Evolutionary conservation across 1,284 basidiomycete species (phyloP).

Genomic region (Schizopora paradoxa): DNA sequence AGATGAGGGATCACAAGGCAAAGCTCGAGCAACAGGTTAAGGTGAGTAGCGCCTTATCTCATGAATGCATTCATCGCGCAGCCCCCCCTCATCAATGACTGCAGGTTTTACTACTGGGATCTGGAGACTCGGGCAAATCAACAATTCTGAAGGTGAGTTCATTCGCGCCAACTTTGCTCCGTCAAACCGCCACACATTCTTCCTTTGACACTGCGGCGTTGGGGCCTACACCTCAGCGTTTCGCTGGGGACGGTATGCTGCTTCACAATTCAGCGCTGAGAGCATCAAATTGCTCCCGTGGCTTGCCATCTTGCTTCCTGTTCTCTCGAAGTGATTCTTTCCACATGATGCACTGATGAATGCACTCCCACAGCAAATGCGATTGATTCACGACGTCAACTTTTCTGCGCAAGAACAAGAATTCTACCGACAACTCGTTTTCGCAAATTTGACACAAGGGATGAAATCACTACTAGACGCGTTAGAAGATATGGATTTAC

Average conservation of each 20-base stretch:
- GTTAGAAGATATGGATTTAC: constrained; percentile 83
- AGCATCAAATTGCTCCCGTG: not conserved
- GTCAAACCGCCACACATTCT: not conserved
- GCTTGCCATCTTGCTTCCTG: not conserved
- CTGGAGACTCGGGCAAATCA: constrained; percentile 92
- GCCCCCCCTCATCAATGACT: constrained; percentile 3
- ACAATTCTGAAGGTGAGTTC: constrained; percentile 75
- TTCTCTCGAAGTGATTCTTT: not conserved
- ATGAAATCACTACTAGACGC: constrained; percentile 80
- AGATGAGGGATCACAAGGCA: constrained; percentile 59
- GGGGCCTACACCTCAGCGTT: not conserved
- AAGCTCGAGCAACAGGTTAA: constrained; percentile 75
- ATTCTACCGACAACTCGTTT: constrained; percentile 81
- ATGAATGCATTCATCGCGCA: too few relatives aligned
- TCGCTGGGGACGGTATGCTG: not conserved
- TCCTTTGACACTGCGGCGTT: constrained; percentile 23
- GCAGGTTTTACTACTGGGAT: constrained; percentile 84
- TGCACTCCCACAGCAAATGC: constrained; percentile 67
- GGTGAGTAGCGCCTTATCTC: constrained; percentile 35
- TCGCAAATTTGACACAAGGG: constrained; percentile 85
- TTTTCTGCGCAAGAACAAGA: constrained; percentile 77
- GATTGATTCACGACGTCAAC: constrained; percentile 76
- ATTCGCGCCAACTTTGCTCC: not conserved
- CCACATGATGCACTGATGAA: constrained; percentile 3
- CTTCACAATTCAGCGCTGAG: too few relatives aligned